Percentiles rank a stretch among this genome's conserved stretches.
These are phyloP conservation scores for Erysimum pusillum DNA, from an alignment of 441 rosid genomes.

Conservation along the genomic window DNA sequence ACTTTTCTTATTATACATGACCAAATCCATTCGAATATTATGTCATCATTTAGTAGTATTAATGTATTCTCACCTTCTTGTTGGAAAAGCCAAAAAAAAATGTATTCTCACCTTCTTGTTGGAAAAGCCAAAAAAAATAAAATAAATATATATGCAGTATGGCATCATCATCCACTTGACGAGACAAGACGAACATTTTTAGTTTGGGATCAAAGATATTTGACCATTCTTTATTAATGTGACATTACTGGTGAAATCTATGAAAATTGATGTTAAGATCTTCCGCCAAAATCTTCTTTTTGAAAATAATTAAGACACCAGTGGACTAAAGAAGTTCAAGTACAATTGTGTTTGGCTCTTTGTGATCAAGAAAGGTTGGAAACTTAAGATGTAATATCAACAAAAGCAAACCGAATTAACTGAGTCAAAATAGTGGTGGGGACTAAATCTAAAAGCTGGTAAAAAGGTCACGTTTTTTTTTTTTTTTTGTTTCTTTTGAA, in stretches of 20 bases:
- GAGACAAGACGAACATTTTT: constrained; percentile 34
- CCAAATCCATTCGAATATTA: constrained; percentile 21
- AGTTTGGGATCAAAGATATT: constrained; percentile 34
- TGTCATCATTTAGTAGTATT: neutral
- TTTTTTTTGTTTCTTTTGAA: neutral
- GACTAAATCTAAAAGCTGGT: constrained; percentile 9
- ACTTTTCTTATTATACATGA: neutral
- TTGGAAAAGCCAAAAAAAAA: constrained; percentile 5
- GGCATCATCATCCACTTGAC: constrained; percentile 37
- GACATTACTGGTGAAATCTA: constrained; percentile 36
- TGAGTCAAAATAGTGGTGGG: neutral
- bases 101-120: constrained; percentile 8
- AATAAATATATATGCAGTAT: neutral
- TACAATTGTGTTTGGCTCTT: constrained; percentile 33
- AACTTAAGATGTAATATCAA: neutral
- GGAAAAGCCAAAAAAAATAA: constrained; percentile 2
- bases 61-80: constrained; percentile 3
- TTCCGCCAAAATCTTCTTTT: constrained; percentile 34
- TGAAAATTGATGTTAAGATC: constrained; percentile 31
- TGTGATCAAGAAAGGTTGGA: constrained; percentile 30
- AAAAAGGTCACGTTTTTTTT: neutral
- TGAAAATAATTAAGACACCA: constrained; percentile 18
- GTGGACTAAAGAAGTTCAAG: constrained; percentile 11
- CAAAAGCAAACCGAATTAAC: neutral
- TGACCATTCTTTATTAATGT: constrained; percentile 39